Percentiles rank a stretch among this genome's conserved stretches.
These are phyloP conservation scores for Candida easanensis DNA, from an alignment of 805 yeast genomes.

Conservation along the genomic window DNA sequence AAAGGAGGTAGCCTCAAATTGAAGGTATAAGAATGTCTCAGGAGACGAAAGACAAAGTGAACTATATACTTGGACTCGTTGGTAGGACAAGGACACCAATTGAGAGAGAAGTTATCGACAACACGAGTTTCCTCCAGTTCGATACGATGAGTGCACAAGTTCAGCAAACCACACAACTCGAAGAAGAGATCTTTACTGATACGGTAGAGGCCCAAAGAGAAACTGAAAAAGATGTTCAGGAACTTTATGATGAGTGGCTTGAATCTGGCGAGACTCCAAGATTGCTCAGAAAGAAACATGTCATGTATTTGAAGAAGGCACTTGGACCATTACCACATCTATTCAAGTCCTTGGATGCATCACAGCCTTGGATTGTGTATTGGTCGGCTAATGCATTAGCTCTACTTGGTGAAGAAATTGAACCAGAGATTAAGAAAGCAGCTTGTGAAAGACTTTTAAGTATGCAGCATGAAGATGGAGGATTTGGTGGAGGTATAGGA, in stretches of 20 bases:
- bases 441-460: slow-evolving; percentile 31
- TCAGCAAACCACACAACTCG: slow-evolving; percentile 16
- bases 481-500: slow-evolving; percentile 81
- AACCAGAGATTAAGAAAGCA: slow-evolving; percentile 26
- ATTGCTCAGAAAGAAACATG: slow-evolving; percentile 18
- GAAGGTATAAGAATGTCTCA: not conserved
- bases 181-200: slow-evolving; percentile 32
- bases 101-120: slow-evolving; percentile 5
- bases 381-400: slow-evolving; percentile 68
- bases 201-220: slow-evolving; percentile 36
- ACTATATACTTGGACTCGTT: slow-evolving; percentile 5
- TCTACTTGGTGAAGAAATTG: slow-evolving; percentile 35
- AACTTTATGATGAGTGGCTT: slow-evolving; percentile 30
- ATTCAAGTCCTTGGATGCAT: slow-evolving; percentile 64
- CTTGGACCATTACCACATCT: slow-evolving; percentile 22
- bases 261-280: slow-evolving; percentile 19
- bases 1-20: not conserved
- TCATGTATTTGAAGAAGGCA: slow-evolving; percentile 18
- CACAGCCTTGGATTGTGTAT: slow-evolving; percentile 87
- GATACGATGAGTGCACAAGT: slow-evolving; percentile 20
- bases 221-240: slow-evolving; percentile 29
- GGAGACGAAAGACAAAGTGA: slow-evolving; percentile 4
- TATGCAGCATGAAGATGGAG: slow-evolving; percentile 45
- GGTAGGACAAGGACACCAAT: slow-evolving; percentile 3
- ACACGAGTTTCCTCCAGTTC: slow-evolving; percentile 8